Conservation (phyloP, 768 basidiomycete genomes). For the Fomitopsis pulvina region DNA sequence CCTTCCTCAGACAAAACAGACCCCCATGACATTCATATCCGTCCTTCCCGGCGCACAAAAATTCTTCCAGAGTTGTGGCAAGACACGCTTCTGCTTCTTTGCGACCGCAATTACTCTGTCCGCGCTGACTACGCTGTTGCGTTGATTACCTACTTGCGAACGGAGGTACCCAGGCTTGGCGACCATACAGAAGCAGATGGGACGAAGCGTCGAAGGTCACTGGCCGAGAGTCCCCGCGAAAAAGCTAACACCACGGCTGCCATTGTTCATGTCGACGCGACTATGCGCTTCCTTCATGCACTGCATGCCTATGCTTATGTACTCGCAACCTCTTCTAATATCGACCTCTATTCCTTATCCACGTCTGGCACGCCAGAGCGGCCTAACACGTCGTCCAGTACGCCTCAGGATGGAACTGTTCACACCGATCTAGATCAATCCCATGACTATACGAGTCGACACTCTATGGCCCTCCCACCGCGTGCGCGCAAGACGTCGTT, state of each 20-base stretch:
- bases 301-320: conserved; percentile 77
- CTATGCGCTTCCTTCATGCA: conserved; percentile 70
- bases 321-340: conserved; percentile 62
- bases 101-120: conserved; percentile 71
- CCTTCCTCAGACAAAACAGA: conserved; percentile 5
- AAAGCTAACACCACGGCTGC: conserved; percentile 41
- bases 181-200: conserved; percentile 43
- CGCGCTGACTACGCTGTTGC: conserved; percentile 72
- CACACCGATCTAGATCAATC: conserved; percentile 20
- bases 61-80: conserved; percentile 86
- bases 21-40: conserved; percentile 22
- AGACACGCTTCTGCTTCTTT: conserved; percentile 80
- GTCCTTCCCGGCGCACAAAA: conserved; percentile 50
- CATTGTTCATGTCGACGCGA: conserved; percentile 52
- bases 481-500: conserved; percentile 54
- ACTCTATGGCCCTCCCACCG: conserved; percentile 35
- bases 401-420: conserved; percentile 8
- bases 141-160: conserved; percentile 67
- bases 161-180: conserved; percentile 65
- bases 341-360: conserved; percentile 40
- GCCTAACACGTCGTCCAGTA: conserved; percentile 5
- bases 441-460: conserved; percentile 36
- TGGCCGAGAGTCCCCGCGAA: conserved; percentile 42
- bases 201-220: conserved; percentile 36
- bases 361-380: conserved; percentile 35